Base-by-base conservation (phyloP, 345 rosid genomes). In the Geranium rotundifolium region DNA sequence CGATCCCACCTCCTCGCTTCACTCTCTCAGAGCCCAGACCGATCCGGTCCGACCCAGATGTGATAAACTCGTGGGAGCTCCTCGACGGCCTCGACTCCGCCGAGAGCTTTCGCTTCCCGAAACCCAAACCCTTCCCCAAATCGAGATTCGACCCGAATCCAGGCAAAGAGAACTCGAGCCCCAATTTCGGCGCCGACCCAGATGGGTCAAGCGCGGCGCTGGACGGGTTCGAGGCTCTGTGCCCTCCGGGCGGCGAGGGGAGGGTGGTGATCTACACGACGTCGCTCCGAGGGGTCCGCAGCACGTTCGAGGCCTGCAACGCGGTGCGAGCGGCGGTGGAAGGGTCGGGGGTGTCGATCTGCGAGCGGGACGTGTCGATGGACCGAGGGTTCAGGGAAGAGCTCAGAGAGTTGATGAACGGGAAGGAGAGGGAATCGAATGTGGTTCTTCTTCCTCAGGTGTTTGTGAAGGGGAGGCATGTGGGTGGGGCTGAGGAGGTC, bases 401-500 rank as follows among this genome's bases (percentile, higher is more conserved):
- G 74, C 76, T 90, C 29, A 68, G 72, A 77, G 73, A 73, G 52
- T 56, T 84, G 23, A 70, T 81, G 79, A 81, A 56, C 5, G 78
- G 71, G 58, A 79, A 75, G 29, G 65, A 49, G 19, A 18, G 29
- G 29, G 80, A 71, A 1, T 73, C 30, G 7, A 67, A 69, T 58
- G 73, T 84, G 57, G 27, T 23, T 23, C 27, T 23, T 23, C 93
- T 89, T 9, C 98, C 98, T 0, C 70, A 79, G 64, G 85, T 86
- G 17, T 92, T 92, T 37, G 81, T 90, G 27, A 82, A 73, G 61
- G 98, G 98, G 57, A 77, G 73, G 66, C 84, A 89, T 67, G 63
- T 92, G n/a, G 98, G 98, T 2, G 97, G 97, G 66, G 96, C 85
- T 0, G 96, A 90, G 71, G 82, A 92, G 77, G 85, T 85, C 30